Percentiles rank a stretch among this genome's conserved stretches.
These are phyloP conservation scores for Debaryomyces fabryi DNA, from an alignment of 1,139 yeast species.

Conservation along the genomic window DNA sequence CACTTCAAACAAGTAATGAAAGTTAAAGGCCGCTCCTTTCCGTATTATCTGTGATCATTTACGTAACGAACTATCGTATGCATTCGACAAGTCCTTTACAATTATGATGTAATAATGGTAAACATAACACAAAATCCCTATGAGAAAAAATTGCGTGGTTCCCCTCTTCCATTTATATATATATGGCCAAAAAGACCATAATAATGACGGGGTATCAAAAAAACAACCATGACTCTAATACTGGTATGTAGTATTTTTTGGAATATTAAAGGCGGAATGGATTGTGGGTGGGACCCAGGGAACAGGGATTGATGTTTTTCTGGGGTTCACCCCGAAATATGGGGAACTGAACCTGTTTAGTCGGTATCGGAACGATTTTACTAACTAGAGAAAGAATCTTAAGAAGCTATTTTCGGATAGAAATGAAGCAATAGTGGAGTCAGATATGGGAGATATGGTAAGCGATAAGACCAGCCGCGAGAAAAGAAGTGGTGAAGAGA, in stretches of 20 bases:
- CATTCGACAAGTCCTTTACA: slow-evolving; percentile 1
- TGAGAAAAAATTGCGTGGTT: slow-evolving; percentile 2
- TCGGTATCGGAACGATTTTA: background rate
- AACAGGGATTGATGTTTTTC: background rate
- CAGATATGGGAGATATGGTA: background rate
- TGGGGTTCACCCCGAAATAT: background rate
- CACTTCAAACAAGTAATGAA: background rate
- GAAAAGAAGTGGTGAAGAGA: background rate
- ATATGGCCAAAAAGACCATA: background rate
- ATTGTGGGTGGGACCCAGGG: background rate
- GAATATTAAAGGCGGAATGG: background rate
- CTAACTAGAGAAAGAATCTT: slow-evolving; percentile 14
- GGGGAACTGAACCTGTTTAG: background rate
- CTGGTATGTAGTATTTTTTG: slow-evolving; percentile 18
- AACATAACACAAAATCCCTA: slow-evolving; percentile 8
- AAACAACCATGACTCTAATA: slow-evolving; percentile 20
- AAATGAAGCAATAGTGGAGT: background rate
- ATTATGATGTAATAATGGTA: slow-evolving; percentile 9
- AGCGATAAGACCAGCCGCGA: background rate
- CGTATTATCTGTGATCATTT: background rate
- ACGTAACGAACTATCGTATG: slow-evolving; percentile 1
- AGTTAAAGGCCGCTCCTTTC: background rate
- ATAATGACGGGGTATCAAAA: background rate
- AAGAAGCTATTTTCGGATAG: slow-evolving; percentile 13
- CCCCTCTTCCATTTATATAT: slow-evolving; percentile 8